Conservation (phyloP, 352 stramenopile species). For the Blastocystis sp. region DNA sequence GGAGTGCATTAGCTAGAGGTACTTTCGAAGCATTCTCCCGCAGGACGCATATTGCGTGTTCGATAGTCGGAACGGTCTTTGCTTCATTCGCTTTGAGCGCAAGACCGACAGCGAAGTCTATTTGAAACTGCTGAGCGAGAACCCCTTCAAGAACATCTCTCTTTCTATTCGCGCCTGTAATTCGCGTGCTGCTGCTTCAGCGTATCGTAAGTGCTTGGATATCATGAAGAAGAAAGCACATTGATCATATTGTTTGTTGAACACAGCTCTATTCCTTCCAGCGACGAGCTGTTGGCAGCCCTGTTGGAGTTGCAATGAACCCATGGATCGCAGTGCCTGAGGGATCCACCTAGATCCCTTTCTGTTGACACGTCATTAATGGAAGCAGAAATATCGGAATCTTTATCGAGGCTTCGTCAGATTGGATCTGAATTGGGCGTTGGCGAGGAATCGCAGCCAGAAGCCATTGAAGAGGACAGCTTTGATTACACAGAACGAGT, state of each 20-base stretch:
- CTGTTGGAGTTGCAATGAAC: no score
- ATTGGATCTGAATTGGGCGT: neutral
- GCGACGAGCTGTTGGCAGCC: no score
- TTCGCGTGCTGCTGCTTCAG: neutral
- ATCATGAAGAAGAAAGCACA: neutral
- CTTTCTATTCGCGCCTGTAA: neutral
- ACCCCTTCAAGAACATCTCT: neutral
- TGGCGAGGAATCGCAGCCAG: neutral
- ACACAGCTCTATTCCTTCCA: no score
- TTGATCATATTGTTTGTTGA: neutral
- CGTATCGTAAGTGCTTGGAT: neutral
- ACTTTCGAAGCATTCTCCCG: neutral
- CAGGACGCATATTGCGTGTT: neutral
- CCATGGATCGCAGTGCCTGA: neutral
- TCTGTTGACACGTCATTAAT: neutral
- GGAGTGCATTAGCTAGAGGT: neutral
- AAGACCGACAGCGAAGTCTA: neutral
- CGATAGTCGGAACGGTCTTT: neutral
- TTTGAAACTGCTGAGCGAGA: neutral
- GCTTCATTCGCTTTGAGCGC: neutral
- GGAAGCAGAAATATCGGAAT: constrained; percentile 22
- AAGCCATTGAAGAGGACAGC: neutral
- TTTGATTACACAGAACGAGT: constrained; percentile 1
- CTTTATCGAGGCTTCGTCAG: neutral
- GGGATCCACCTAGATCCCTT: neutral